Percentiles rank a stretch among this genome's conserved stretches.
These are phyloP conservation scores for Phytophthora vignae DNA, from an alignment of 352 stramenopile species.

Conservation along the genomic window DNA sequence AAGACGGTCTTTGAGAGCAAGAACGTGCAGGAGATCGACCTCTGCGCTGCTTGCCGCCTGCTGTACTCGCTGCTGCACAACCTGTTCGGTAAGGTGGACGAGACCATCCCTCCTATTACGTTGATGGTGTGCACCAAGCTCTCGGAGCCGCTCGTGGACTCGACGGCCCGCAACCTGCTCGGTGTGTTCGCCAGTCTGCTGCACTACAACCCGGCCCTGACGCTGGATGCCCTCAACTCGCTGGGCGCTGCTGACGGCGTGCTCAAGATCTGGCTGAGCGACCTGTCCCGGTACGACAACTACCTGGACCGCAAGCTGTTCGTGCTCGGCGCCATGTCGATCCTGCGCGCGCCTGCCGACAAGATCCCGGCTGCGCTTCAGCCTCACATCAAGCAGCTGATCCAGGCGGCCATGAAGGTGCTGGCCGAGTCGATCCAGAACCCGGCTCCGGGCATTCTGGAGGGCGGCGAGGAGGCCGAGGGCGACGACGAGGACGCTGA, in stretches of 20 bases:
- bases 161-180: slow-evolving; percentile 85
- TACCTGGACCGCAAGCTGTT: slow-evolving; percentile 94
- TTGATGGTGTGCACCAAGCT: slow-evolving; percentile 72
- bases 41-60: slow-evolving; percentile 76
- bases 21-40: slow-evolving; percentile 70
- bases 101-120: slow-evolving; percentile 79
- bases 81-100: slow-evolving; percentile 82
- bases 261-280: slow-evolving; percentile 92
- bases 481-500: slow-evolving; percentile 60
- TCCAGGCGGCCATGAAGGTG: slow-evolving; percentile 90
- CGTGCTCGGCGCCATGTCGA: slow-evolving; percentile 91
- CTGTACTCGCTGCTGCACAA: slow-evolving; percentile 89
- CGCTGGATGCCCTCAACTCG: slow-evolving; percentile 89
- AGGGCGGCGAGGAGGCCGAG: slow-evolving; percentile 73
- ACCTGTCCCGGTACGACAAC: slow-evolving; percentile 84
- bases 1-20: slow-evolving; percentile 76
- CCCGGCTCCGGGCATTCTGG: slow-evolving; percentile 58
- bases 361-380: slow-evolving; percentile 83
- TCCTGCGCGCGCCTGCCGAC: slow-evolving; percentile 89
- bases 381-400: slow-evolving; percentile 91
- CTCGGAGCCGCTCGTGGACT: slow-evolving; percentile 63
- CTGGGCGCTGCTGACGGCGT: slow-evolving; percentile 90
- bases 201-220: slow-evolving; percentile 95
- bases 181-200: slow-evolving; percentile 92
- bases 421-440: slow-evolving; percentile 75